Percentiles rank a stretch among this genome's conserved stretches.
These are phyloP conservation scores for Acer yangbiense DNA, from an alignment of 345 rosid genomes.

Conservation along the genomic window DNA sequence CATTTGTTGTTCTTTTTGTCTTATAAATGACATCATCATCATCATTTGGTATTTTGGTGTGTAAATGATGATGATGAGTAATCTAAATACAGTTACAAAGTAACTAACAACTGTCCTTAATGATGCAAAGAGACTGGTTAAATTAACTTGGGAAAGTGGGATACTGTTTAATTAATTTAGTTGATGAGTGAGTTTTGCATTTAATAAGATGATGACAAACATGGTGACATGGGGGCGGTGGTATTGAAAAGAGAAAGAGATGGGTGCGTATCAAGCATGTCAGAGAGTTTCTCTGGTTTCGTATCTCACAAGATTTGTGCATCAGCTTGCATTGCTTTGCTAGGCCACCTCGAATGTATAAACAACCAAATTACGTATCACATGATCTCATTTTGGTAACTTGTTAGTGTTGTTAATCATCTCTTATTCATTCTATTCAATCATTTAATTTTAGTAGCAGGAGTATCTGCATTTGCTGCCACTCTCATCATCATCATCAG, in stretches of 20 bases:
- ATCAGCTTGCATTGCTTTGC: not conserved
- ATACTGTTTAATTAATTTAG: not conserved
- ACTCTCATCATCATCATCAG: too few species aligned
- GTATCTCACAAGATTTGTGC: slow-evolving; percentile 43
- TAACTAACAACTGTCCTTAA: not conserved
- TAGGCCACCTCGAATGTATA: slow-evolving; percentile 30
- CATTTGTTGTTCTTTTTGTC: not conserved
- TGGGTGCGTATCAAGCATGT: slow-evolving; percentile 17
- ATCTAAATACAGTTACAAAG: not conserved
- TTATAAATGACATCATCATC: not conserved
- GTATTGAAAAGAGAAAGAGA: slow-evolving; percentile 16
- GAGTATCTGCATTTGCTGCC: not conserved
- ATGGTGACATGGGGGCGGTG: not conserved
- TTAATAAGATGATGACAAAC: not conserved
- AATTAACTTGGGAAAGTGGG: not conserved
- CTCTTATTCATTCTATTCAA: not conserved
- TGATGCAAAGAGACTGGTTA: not conserved
- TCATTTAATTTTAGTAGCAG: too few species aligned
- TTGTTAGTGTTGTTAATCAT: not conserved
- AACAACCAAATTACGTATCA: slow-evolving; percentile 9
- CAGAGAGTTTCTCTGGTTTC: slow-evolving; percentile 33
- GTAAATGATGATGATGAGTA: not conserved
- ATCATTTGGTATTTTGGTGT: not conserved
- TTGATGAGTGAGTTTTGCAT: not conserved
- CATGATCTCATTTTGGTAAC: not conserved